phyloP scores from a whole-genome alignment of 1,284 basidiomycete species.

The Meripilus lineatus region DNA sequence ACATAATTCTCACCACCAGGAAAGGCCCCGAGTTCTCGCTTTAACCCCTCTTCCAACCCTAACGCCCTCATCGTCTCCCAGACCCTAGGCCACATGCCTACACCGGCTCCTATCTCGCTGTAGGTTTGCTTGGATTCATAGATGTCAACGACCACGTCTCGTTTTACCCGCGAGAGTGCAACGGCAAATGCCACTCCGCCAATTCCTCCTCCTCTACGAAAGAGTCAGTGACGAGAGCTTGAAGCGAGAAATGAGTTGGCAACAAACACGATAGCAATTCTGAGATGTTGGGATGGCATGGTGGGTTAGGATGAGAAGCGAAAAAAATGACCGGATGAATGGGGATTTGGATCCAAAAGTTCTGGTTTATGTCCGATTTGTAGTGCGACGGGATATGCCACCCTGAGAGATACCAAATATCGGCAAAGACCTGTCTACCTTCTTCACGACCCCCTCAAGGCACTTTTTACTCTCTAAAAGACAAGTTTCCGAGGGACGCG shows the following conservation, averaged over 20 bases:
- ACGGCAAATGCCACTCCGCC: slow-evolving; percentile 41
- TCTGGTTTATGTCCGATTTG: too few relatives aligned
- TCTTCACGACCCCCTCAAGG: too few relatives aligned
- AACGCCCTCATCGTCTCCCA: slow-evolving; percentile 46
- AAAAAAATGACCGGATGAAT: too few relatives aligned
- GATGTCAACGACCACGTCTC: slow-evolving; percentile 46
- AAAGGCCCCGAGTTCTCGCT: slow-evolving; percentile 31
- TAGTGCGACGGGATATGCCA: too few relatives aligned
- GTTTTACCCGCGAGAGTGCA: slow-evolving; percentile 40
- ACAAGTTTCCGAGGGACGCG: too few relatives aligned
- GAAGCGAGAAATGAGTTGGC: neutral
- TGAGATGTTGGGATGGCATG: neutral
- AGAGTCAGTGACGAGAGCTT: neutral
- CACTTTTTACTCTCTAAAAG: too few relatives aligned
- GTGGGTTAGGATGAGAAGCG: neutral
- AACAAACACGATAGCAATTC: neutral
- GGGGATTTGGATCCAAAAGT: too few relatives aligned
- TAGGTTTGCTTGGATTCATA: slow-evolving; percentile 47
- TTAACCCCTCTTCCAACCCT: slow-evolving; percentile 43
- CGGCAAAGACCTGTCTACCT: too few relatives aligned
- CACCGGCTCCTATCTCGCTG: slow-evolving; percentile 50
- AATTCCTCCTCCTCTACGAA: slow-evolving; percentile 45
- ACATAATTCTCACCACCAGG: slow-evolving; percentile 26
- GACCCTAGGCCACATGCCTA: slow-evolving; percentile 46
- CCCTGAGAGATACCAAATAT: too few relatives aligned